Evolutionary conservation across 805 yeast genomes (phyloP).

Genomic region (Hemisphaericaspora nanyangensis): DNA sequence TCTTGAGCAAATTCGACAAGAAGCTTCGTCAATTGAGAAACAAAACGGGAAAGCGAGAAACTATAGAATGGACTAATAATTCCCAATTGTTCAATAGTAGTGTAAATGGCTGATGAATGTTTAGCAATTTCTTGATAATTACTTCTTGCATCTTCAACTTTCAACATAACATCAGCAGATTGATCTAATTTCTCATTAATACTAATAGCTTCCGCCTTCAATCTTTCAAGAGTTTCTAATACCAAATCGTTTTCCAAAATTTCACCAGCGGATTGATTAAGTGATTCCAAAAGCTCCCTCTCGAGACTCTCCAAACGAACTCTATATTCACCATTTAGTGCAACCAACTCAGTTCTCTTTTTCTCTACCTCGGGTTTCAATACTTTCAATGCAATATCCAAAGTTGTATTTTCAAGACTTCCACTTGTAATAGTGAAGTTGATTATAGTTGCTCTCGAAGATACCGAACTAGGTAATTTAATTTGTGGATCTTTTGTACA

Average conservation of each 20-base stretch:
- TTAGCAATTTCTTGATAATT: slow-evolving; percentile 53
- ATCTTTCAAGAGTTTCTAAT: slow-evolving; percentile 53
- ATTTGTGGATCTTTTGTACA: slow-evolving; percentile 56
- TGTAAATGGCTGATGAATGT: slow-evolving; percentile 49
- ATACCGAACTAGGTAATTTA: slow-evolving; percentile 49
- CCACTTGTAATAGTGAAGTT: slow-evolving; percentile 73
- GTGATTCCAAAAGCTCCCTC: slow-evolving; percentile 48
- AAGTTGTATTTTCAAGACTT: slow-evolving; percentile 58
- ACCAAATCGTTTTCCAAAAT: slow-evolving; percentile 67
- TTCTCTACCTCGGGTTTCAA: slow-evolving; percentile 66
- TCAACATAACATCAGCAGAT: slow-evolving; percentile 50
- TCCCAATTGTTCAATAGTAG: slow-evolving; percentile 36
- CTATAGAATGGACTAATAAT: slow-evolving; percentile 52
- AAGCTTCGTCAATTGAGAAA: slow-evolving; percentile 14
- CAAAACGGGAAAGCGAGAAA: slow-evolving; percentile 44
- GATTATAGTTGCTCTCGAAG: slow-evolving; percentile 57
- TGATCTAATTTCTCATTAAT: slow-evolving; percentile 52
- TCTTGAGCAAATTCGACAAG: slow-evolving; percentile 14
- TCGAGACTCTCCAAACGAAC: slow-evolving; percentile 55
- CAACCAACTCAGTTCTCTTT: slow-evolving; percentile 50
- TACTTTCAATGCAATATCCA: slow-evolving; percentile 50
- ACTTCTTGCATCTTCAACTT: slow-evolving; percentile 46
- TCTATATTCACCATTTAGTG: slow-evolving; percentile 57
- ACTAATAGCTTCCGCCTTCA: slow-evolving; percentile 60
- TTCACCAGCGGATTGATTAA: slow-evolving; percentile 55